Evolutionary conservation across 2,329 filamentous ascomycete species (phyloP).

Genomic region (Aureobasidium sp.): DNA sequence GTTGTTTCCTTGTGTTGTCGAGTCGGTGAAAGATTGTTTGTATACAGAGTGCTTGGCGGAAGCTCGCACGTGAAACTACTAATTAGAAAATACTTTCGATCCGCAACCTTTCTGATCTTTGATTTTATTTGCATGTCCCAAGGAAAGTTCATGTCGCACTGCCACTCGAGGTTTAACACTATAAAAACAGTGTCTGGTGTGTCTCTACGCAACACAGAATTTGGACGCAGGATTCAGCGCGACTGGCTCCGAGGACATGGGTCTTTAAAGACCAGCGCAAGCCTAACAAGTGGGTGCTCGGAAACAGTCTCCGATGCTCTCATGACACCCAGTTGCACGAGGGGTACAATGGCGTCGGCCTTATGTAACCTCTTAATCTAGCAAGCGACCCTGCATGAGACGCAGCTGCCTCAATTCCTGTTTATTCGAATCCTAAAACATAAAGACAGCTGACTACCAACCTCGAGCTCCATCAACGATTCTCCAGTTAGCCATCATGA

Average conservation of each 20-base stretch:
- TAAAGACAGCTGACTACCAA: background rate
- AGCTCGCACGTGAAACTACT: background rate
- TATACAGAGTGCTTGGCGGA: background rate
- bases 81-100: background rate
- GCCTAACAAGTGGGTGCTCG: too few relatives aligned
- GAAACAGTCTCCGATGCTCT: too few relatives aligned
- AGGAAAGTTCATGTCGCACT: too few relatives aligned
- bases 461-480: background rate
- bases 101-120: too few relatives aligned
- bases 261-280: background rate
- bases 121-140: background rate
- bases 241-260: too few relatives aligned
- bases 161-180: too few relatives aligned
- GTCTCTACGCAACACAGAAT: too few relatives aligned
- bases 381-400: too few relatives aligned
- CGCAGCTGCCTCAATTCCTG: background rate
- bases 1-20: background rate
- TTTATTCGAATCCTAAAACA: background rate
- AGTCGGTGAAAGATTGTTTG: background rate
- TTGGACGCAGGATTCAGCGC: too few relatives aligned
- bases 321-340: too few relatives aligned
- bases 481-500: background rate
- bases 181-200: too few relatives aligned
- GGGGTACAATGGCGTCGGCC: conserved; percentile 3
- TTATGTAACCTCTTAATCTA: background rate